phyloP scores from a whole-genome alignment of 1,284 basidiomycete species.

The Malassezia pachydermatis region DNA sequence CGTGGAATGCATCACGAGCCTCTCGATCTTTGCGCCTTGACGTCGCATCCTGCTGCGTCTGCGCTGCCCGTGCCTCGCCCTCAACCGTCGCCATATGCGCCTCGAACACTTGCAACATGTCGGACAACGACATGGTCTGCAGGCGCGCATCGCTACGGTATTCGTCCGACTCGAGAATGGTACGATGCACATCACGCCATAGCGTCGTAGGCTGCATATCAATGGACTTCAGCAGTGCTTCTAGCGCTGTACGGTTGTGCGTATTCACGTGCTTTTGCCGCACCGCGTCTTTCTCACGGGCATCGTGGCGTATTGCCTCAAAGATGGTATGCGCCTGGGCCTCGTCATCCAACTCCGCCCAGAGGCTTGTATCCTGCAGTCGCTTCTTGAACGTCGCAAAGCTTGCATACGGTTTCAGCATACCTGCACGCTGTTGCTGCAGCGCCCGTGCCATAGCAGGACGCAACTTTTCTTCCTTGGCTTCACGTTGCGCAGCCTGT shows the following conservation, averaged over 20 bases:
- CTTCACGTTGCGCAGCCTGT: conserved; percentile 26
- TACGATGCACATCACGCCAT: conserved; percentile 43
- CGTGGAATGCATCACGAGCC: conserved; percentile 50
- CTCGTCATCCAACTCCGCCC: conserved; percentile 25
- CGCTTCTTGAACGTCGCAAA: conserved; percentile 31
- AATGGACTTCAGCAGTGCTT: conserved; percentile 37
- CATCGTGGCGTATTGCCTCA: conserved; percentile 24
- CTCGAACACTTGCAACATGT: conserved; percentile 43
- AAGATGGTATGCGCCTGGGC: conserved; percentile 24
- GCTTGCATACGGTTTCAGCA: conserved; percentile 32
- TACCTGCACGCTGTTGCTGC: conserved; percentile 8
- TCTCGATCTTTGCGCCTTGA: conserved; percentile 28
- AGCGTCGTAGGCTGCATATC: conserved; percentile 38
- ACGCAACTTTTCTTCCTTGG: conserved; percentile 24
- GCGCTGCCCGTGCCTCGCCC: conserved; percentile 13
- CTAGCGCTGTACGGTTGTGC: conserved; percentile 34
- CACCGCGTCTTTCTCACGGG: conserved; percentile 23
- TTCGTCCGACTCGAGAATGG: conserved; percentile 36
- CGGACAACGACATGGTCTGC: conserved; percentile 24
- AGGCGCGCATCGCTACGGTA: conserved; percentile 29
- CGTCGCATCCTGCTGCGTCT: too few species aligned
- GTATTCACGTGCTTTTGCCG: conserved; percentile 20
- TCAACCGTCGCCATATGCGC: conserved; percentile 36
- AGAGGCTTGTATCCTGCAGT: conserved; percentile 9
- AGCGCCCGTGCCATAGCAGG: conserved; percentile 22